Evolutionary conservation across 225 moss, liverwort and hornwort species (phyloP).

Genomic region (Bryoerythrophyllum caledonicum): DNA sequence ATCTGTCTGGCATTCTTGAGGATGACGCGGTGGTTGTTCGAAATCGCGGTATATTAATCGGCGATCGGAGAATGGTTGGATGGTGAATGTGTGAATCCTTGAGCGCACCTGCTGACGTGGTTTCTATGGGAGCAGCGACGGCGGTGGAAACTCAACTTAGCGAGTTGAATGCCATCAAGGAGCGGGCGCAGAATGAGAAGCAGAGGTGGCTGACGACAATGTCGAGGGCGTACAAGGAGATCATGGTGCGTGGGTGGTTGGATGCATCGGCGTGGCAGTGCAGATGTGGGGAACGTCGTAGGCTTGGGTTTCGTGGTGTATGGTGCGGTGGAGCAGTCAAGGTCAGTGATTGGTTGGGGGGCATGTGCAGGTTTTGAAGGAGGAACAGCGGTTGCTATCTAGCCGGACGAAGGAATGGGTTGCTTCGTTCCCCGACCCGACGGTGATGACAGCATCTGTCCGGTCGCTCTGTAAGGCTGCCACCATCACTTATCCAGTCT

Average conservation of each 20-base stretch:
- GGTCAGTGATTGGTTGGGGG: not conserved
- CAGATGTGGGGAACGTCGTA: not conserved
- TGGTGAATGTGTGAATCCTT: not conserved
- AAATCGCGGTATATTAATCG: no score
- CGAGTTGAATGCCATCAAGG: conserved; percentile 70
- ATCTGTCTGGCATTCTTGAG: not conserved
- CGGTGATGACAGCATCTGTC: conserved; percentile 57
- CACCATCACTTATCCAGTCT: not conserved
- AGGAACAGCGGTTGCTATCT: conserved; percentile 56
- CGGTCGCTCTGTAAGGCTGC: conserved; percentile 56
- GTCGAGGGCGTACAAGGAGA: conserved; percentile 49
- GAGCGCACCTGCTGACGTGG: not conserved
- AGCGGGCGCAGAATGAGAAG: conserved; percentile 58
- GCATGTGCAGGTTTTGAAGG: conserved; percentile 48
- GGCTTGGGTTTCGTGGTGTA: not conserved
- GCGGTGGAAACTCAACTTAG: conserved; percentile 73
- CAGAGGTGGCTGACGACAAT: conserved; percentile 58
- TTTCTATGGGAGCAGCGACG: conserved; percentile 55
- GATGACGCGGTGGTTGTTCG: not conserved
- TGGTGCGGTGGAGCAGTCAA: not conserved
- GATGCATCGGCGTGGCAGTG: not conserved
- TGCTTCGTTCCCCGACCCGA: conserved; percentile 63
- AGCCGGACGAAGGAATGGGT: conserved; percentile 78
- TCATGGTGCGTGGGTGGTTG: conserved; percentile 22
- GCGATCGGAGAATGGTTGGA: not conserved